Percentiles rank a stretch among this genome's conserved stretches.
These are phyloP conservation scores for Dipodascopsis uninucleata DNA, from an alignment of 805 yeast genomes.

Conservation along the genomic window DNA sequence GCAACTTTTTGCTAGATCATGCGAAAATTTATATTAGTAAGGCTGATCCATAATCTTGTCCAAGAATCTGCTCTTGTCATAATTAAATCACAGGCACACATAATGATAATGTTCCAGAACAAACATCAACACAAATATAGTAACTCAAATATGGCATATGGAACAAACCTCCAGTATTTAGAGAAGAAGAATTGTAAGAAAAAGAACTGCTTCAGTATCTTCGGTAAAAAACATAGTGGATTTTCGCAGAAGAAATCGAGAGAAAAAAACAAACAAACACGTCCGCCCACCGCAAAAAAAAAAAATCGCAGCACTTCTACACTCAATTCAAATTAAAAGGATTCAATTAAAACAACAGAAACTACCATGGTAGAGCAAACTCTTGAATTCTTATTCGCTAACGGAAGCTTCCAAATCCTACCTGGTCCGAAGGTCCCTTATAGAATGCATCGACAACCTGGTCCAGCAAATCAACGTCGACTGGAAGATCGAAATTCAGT, in stretches of 20 bases:
- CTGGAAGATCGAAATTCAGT: constrained; percentile 74
- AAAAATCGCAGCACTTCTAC: not conserved
- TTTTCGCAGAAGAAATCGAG: not conserved
- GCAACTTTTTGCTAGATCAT: constrained; percentile 38
- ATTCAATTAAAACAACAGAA: constrained; percentile 29
- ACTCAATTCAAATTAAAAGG: not conserved
- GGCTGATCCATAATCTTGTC: not conserved
- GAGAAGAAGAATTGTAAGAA: too few species aligned
- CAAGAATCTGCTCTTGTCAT: not conserved
- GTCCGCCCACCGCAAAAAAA: not conserved
- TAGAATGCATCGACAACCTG: constrained; percentile 81
- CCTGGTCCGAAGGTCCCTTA: constrained; percentile 57
- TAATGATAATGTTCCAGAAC: too few species aligned
- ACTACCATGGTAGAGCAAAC: constrained; percentile 39
- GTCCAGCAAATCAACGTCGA: constrained; percentile 77
- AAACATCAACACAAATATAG: too few species aligned
- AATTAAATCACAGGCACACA: too few species aligned
- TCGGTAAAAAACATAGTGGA: too few species aligned
- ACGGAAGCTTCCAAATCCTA: constrained; percentile 22
- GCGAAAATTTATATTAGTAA: constrained; percentile 3
- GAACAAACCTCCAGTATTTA: too few species aligned
- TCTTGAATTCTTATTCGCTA: constrained; percentile 32
- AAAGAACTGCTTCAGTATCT: too few species aligned
- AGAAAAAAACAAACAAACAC: not conserved
- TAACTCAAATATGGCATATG: too few species aligned